Evolutionary conservation across 2,329 filamentous ascomycete species (phyloP), one percentile per base, ranked within the genome.

Genomic region (Penicillium sumatraense): DNA sequence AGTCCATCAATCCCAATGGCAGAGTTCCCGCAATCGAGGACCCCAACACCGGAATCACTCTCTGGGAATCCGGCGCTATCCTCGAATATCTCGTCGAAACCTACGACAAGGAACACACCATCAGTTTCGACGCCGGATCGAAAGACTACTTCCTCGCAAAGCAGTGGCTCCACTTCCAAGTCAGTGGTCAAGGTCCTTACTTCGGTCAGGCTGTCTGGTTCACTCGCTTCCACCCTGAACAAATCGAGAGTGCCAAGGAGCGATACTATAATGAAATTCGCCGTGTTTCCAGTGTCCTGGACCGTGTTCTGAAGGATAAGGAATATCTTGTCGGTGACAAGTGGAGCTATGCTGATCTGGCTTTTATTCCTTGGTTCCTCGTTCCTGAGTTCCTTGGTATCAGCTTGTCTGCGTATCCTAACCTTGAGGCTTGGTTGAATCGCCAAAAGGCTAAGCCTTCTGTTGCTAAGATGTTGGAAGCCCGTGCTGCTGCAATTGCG

Each of bases 151-250:
- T 72, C 56, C 65, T 71, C 1, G 71, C 72, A 6, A 74, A 74
- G 53, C 77, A 80, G 49, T 81, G 77, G 76, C 70, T 81, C 4
- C 73, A 72, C 59, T 81, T 75, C 65, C 78, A 81, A 63, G 64
- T 69, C 20, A 73, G 73, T 3, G 78, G 78, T 9, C 79, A 81
- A 53, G 80, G 78, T 0, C 80, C 80, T 1, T 81, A 81, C 61
- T 81, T 73, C 54, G 80, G 80, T 4, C 80, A 81, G 63, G 68
- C 68, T 3, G 66, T 68, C 14, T 82, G 78, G 79, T 81, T 78
- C 64, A 59, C 38, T 11, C 51, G 56, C 14, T 77, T 69, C 56
- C 76, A 81, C 62, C 63, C 67, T 0, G 79, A 82, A 55, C 75
- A 75, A 57, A 24, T 80, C 13, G 69, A 66, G 1, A 74, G 70